phyloP scores from a whole-genome alignment of 768 basidiomycete genomes.

The Hortiboletus campestris region DNA sequence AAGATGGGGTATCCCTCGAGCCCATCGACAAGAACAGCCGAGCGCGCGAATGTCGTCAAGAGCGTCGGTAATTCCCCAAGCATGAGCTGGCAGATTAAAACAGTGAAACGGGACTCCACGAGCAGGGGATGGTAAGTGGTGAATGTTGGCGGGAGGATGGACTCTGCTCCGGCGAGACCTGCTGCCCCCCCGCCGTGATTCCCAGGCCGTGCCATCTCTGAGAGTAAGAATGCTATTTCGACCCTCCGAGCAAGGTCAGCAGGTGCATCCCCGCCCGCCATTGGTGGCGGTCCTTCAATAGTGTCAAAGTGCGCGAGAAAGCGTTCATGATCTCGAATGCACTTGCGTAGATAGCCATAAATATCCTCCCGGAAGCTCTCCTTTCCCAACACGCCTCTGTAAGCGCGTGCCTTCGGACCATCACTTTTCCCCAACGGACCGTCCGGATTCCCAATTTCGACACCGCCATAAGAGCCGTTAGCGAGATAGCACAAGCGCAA shows the following conservation, averaged over 20 bases:
- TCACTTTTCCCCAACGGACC: slow-evolving; percentile 65
- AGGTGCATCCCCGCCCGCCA: slow-evolving; percentile 13
- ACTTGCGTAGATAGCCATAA: slow-evolving; percentile 59
- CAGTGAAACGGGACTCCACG: slow-evolving; percentile 81
- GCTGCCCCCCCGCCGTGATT: slow-evolving; percentile 38
- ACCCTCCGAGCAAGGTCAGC: slow-evolving; percentile 49
- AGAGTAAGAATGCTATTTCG: slow-evolving; percentile 67
- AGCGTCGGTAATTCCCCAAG: slow-evolving; percentile 69
- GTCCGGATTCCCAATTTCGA: slow-evolving; percentile 78
- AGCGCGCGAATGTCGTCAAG: slow-evolving; percentile 61
- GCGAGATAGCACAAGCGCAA: slow-evolving; percentile 74
- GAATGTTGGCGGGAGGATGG: slow-evolving; percentile 52
- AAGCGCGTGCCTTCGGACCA: slow-evolving; percentile 62
- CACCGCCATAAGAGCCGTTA: slow-evolving; percentile 77
- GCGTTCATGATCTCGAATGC: slow-evolving; percentile 80
- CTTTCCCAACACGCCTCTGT: slow-evolving; percentile 57
- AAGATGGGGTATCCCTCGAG: slow-evolving; percentile 90
- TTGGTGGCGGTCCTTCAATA: slow-evolving; percentile 44
- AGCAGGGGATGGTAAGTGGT: slow-evolving; percentile 90
- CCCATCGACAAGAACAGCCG: slow-evolving; percentile 70
- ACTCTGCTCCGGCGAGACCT: slow-evolving; percentile 38
- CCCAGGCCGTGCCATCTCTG: slow-evolving; percentile 67
- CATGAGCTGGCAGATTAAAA: slow-evolving; percentile 73
- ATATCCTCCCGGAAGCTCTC: slow-evolving; percentile 61
- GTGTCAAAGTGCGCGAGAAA: slow-evolving; percentile 84